These are phyloP conservation scores for Pterocarpus santalinus DNA, from an alignment of 306 rosid species.

Conservation along the genomic window DNA sequence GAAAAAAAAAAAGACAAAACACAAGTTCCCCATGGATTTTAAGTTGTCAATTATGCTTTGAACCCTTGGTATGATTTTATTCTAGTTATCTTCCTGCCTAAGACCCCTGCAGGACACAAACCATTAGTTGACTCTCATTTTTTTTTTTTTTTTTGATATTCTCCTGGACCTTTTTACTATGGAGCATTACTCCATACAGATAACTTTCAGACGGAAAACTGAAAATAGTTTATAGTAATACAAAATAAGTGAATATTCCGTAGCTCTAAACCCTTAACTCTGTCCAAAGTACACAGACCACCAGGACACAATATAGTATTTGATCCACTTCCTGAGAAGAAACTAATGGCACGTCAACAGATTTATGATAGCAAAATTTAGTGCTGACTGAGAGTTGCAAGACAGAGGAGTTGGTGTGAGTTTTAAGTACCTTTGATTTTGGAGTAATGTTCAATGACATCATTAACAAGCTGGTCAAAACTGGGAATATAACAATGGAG, in stretches of 20 bases:
- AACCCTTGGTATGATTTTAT: constrained; percentile 7
- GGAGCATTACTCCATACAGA: neutral
- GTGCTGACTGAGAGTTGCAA: neutral
- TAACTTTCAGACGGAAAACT: constrained; percentile 21
- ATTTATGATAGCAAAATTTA: neutral
- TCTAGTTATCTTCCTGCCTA: neutral
- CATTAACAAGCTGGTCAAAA: constrained; percentile 79
- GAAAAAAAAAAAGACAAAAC: neutral
- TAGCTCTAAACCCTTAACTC: constrained; percentile 3
- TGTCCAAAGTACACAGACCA: neutral
- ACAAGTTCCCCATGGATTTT: neutral
- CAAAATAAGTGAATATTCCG: neutral
- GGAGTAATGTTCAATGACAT: constrained; percentile 80
- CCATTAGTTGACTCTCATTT: neutral
- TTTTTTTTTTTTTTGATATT: neutral
- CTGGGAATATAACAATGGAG: constrained; percentile 80
- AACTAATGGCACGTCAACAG: constrained; percentile 11
- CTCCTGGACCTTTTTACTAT: constrained; percentile 10
- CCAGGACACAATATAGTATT: neutral
- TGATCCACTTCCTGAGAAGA: neutral
- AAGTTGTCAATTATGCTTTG: neutral
- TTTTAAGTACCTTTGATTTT: constrained; percentile 73
- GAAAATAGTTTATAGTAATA: neutral
- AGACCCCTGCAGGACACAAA: neutral
- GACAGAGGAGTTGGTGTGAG: neutral